Conservation (phyloP, 202 grass and related monocot species). For the Schoenoplectus triqueter region DNA sequence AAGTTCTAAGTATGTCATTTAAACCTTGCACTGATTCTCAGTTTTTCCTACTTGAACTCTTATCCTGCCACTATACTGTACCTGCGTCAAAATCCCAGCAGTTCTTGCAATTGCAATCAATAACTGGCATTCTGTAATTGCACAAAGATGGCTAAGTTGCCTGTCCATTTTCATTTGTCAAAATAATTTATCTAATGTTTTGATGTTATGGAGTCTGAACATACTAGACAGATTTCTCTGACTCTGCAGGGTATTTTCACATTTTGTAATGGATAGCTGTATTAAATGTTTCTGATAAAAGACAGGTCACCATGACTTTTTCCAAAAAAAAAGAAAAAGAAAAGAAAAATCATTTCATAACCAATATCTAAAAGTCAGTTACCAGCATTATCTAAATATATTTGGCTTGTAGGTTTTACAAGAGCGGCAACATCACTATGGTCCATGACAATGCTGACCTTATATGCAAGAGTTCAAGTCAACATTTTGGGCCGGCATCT, state of each 20-base stretch:
- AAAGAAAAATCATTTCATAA: background rate
- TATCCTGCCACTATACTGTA: background rate
- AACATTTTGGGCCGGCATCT: conserved; percentile 97
- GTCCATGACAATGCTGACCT: conserved; percentile 84
- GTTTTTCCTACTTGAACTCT: background rate
- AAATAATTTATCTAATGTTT: background rate
- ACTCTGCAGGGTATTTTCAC: background rate
- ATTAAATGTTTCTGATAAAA: conserved; percentile 5
- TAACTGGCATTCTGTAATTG: background rate
- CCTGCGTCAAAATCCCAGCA: background rate
- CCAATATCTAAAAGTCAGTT: background rate
- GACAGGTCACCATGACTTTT: background rate
- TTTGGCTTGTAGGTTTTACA: conserved; percentile 72
- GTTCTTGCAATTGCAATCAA: background rate
- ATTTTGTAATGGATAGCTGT: background rate
- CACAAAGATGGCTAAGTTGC: background rate
- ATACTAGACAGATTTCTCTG: background rate
- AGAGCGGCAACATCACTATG: conserved; percentile 78
- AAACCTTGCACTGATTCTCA: conserved; percentile 10
- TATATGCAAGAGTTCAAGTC: conserved; percentile 95
- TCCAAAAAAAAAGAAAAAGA: background rate
- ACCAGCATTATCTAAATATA: background rate
- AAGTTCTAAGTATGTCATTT: conserved; percentile 71
- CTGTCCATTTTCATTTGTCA: background rate
- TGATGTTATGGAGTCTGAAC: background rate